Evolutionary conservation across 208 protist genomes (phyloP), one percentile per base, ranked within the genome.

Genomic region (Crithidia sp.): DNA sequence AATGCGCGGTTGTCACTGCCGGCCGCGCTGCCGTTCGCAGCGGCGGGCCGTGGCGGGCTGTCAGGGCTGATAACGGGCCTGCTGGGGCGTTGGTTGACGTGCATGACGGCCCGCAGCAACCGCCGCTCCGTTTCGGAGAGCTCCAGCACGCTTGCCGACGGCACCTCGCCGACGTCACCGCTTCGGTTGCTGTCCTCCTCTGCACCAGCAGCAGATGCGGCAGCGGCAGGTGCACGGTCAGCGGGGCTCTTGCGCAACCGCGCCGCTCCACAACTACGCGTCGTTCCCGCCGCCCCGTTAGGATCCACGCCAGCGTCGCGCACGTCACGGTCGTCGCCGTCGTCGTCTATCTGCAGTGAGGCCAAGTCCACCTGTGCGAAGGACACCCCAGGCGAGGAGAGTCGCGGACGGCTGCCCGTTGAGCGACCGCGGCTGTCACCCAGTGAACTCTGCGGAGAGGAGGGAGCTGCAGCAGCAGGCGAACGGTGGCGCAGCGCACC

Each of bases 31-130:
- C 16, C 10, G 41, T 39, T 19, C 41, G 41, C 13, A 63, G 39
- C 3, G 17, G 57, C 7, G 8, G 57, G 7, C 17, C 14, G 37
- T 62, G 39, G 45, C 0, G n/a, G 2, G 44, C 43, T 13, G 39
- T 50, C 7, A 28, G n/a, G 19, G 52, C 17, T 13, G 8, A 37
- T 14, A 9, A 28, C 28, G 28, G 28, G 28, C 28, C 28, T 28
- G 28, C 28, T 28, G 28, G 28, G 28, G 28, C 57, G 55, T 58
- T 50, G 36, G 14, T 71, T 71, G 5, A 61, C 58, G 28, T 49
- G 63, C 58, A 72, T 76, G 7, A 79, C 75, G 16, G 77, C 78
- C 7, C 59, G 65, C 52, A 81, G 66, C 9, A 84, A 72, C 4
- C 74, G 72, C 8, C 65, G 63, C 82, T 87, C 82, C 6, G 47